Evolutionary conservation across 208 protist genomes (phyloP).

Genomic region (Acanthamoeba triangularis): DNA sequence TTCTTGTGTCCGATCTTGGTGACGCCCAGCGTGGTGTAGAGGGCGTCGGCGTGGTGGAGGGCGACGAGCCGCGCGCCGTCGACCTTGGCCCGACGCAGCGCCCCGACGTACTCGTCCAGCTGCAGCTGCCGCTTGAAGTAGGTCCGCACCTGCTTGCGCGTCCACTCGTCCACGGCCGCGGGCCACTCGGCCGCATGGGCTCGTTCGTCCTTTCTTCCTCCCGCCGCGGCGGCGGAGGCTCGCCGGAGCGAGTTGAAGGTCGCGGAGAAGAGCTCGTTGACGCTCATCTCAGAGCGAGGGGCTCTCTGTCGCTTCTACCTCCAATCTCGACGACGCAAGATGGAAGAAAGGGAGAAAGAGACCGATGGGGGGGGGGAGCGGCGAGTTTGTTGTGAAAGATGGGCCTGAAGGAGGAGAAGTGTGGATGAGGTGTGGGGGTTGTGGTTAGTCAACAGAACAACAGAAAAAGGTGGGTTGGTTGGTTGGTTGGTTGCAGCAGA

Average conservation of each 20-base stretch:
- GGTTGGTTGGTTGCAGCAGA: too few relatives aligned
- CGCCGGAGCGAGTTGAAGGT: neutral
- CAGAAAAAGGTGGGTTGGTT: too few relatives aligned
- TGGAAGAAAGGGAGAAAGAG: too few relatives aligned
- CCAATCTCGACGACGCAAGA: too few relatives aligned
- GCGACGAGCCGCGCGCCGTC: neutral
- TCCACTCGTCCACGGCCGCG: neutral
- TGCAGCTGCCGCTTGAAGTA: neutral
- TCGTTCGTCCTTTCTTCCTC: neutral
- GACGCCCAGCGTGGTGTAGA: neutral
- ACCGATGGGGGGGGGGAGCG: too few relatives aligned
- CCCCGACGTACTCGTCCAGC: constrained; percentile 2
- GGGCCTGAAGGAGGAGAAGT: too few relatives aligned
- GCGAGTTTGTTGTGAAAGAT: too few relatives aligned
- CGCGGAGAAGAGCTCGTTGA: neutral
- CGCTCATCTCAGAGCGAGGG: too few relatives aligned
- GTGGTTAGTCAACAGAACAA: too few relatives aligned
- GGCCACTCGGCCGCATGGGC: neutral
- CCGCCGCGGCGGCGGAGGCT: neutral
- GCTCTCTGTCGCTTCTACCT: too few relatives aligned
- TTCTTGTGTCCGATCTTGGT: constrained; percentile 39
- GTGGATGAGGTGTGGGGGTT: too few relatives aligned
- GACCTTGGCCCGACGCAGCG: neutral
- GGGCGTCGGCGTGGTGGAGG: neutral
- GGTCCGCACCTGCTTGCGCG: neutral